Percentiles rank a stretch among this genome's conserved stretches.
phyloP scores from a whole-genome alignment of 148 eudicot species.

The Polygonum aviculare region DNA sequence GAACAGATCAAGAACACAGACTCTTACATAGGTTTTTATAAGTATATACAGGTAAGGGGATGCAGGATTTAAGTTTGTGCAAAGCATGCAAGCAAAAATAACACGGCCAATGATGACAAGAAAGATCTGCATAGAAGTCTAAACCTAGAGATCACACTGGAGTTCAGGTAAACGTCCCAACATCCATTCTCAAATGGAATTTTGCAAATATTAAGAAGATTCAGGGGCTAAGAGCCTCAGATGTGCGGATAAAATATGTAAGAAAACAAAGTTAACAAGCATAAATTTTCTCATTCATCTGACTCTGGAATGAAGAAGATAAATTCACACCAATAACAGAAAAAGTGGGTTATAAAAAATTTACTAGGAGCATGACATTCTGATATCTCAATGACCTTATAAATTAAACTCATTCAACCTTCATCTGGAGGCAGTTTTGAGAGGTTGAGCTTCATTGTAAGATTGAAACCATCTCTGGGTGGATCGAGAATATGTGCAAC shows the following conservation, averaged over 20 bases:
- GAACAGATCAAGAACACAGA: background rate
- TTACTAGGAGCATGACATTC: conserved; percentile 8
- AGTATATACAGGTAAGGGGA: background rate
- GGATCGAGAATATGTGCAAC: conserved; percentile 88
- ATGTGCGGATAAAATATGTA: background rate
- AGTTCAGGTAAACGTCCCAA: background rate
- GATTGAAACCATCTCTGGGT: conserved; percentile 91
- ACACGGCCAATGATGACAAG: background rate
- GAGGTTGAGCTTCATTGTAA: conserved; percentile 87
- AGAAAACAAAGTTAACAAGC: background rate
- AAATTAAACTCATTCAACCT: conserved; percentile 74
- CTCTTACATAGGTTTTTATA: background rate
- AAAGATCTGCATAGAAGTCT: background rate
- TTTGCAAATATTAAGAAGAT: background rate
- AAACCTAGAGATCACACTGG: background rate
- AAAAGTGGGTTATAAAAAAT: background rate
- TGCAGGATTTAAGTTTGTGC: background rate
- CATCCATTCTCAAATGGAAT: background rate
- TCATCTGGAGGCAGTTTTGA: conserved; percentile 91
- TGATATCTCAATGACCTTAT: conserved; percentile 54
- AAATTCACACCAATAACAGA: background rate
- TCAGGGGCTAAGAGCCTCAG: background rate
- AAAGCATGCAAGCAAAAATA: background rate
- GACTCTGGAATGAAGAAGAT: background rate
- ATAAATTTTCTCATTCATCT: background rate